Base-by-base conservation (phyloP, 164 flowering plant species). In the Vitis amurensis region DNA sequence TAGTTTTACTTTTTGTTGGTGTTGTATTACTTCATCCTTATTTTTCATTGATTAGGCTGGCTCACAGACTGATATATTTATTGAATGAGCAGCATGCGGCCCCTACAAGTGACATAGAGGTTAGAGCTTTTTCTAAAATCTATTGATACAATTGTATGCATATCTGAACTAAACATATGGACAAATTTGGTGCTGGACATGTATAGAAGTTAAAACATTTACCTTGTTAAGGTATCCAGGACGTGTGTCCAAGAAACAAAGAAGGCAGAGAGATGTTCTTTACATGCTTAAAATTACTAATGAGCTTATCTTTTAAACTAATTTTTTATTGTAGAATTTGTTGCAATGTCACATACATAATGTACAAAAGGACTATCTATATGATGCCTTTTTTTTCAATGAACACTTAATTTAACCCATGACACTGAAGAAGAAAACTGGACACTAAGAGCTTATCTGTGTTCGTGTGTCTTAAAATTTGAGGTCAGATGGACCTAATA, bases 81-180 rank as follows among this genome's bases (percentile, higher is more conserved):
- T 87, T 87, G 79, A 73, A 76, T 89, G 80, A 79, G 90, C 98
- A 91, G 98, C 83, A 75, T 77, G 84, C 77, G 74, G 89, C 61
- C 70, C 83, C 88, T 19, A 74, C 88, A 29, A 77, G 72, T 67
- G 80, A 76, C 59, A 73, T 88, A 66, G 86, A 92, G 98, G 98
- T 91, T 70, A 82, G 94, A 65, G 27, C 27, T 23, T 2, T 23
- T 23, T 23, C 44, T 37, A 37, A 37, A 37, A 37, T 37, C 6
- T 37, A 37, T 37, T 6, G 4, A 37, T 37, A 37, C 44, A 37
- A 37, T 37, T 37, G 6, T 37, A 6, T 3, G 44, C 7, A 6
- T 37, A 3, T 3, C 44, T 37, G 44, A 23, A 6, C 44, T 6
- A 37, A 37, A 6, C 44, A 3, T 37, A 37, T 37, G 44, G 4